Evolutionary conservation across 345 rosid species (phyloP).

Genomic region (Erysimum cheiranthoides): DNA sequence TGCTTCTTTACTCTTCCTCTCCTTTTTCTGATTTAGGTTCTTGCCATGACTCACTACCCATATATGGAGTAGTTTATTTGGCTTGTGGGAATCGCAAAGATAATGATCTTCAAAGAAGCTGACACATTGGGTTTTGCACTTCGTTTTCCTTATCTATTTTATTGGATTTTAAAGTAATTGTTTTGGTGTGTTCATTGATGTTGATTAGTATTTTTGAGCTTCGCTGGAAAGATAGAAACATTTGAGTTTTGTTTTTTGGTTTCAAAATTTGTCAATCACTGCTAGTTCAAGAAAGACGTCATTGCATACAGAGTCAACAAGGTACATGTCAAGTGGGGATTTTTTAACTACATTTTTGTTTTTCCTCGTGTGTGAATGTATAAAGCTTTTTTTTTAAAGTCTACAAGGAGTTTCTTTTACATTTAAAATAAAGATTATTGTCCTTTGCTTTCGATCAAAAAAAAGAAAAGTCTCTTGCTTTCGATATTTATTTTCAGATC

Average conservation of each 20-base stretch:
- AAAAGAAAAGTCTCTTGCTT: background rate
- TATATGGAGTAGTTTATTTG: constrained; percentile 23
- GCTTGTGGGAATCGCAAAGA: constrained; percentile 28
- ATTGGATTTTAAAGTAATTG: constrained; percentile 6
- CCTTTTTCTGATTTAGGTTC: background rate
- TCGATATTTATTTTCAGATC: constrained; percentile 37
- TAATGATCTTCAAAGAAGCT: constrained; percentile 10
- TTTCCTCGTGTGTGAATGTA: constrained; percentile 28
- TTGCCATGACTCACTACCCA: background rate
- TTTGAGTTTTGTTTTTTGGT: background rate
- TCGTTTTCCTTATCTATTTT: background rate
- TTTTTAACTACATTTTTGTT: background rate
- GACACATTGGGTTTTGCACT: background rate
- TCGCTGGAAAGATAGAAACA: constrained; percentile 15
- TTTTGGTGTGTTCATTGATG: background rate
- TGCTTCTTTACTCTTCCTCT: background rate
- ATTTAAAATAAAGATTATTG: constrained; percentile 10
- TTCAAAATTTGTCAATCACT: background rate
- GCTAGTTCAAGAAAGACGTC: constrained; percentile 34
- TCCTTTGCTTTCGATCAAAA: no score
- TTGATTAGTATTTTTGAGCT: constrained; percentile 16
- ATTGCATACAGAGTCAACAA: constrained; percentile 39
- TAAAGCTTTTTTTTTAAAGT: constrained; percentile 30
- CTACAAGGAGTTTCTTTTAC: constrained; percentile 21
- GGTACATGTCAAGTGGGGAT: constrained; percentile 13